Percentiles rank a stretch among this genome's conserved stretches.
These are phyloP conservation scores for Pyrenula aspistea DNA, from an alignment of 495 filamentous ascomycete species.

Conservation along the genomic window DNA sequence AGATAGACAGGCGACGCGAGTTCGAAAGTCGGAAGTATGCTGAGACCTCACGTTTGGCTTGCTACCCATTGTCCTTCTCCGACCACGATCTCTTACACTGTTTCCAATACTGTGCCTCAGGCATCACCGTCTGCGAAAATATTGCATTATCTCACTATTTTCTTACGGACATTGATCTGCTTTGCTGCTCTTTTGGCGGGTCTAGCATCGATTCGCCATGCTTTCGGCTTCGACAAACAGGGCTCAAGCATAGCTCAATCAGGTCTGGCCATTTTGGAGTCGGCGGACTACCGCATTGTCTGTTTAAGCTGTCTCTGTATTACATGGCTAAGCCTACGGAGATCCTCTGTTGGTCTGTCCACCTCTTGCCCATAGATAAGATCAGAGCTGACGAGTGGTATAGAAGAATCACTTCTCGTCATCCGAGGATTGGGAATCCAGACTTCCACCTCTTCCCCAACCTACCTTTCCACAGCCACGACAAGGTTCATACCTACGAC, in stretches of 20 bases:
- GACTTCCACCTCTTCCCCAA: constrained; percentile 56
- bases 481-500: constrained; percentile 91
- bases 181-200: constrained; percentile 28
- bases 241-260: constrained; percentile 8
- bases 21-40: neutral
- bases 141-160: constrained; percentile 33
- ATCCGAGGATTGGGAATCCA: constrained; percentile 87
- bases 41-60: neutral
- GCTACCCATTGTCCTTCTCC: constrained; percentile 48
- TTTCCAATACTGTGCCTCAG: constrained; percentile 55
- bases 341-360: neutral
- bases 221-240: constrained; percentile 14
- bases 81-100: constrained; percentile 76
- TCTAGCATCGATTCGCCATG: constrained; percentile 21
- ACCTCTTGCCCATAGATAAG: too few species aligned
- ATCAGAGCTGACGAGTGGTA: constrained; percentile 2
- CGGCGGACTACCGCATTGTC: constrained; percentile 18
- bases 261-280: constrained; percentile 21
- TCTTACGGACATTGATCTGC: constrained; percentile 33
- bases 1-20: too few species aligned
- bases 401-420: constrained; percentile 77
- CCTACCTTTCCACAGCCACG: constrained; percentile 48
- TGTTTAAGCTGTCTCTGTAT: neutral
- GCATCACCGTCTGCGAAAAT: constrained; percentile 44
- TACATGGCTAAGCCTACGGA: neutral